Evolutionary conservation across 306 rosid genomes (phyloP), one percentile per base, ranked within the genome.

Genomic region (Leucaena leucocephala): DNA sequence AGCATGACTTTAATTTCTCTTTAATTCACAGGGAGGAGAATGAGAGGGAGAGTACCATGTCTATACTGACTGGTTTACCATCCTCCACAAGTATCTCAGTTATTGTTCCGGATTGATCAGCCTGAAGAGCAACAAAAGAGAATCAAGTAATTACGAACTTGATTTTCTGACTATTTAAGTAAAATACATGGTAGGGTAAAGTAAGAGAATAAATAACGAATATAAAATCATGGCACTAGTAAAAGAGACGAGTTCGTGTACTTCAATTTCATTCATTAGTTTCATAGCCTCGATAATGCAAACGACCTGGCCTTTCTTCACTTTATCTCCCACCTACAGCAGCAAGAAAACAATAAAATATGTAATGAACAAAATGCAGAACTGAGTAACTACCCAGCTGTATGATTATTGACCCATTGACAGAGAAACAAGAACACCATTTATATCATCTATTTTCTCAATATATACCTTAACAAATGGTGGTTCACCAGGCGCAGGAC

Each of bases 211-310:
- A 22, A 66, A 39, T 66, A 4, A 77, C 68, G 38, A 39, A 74
- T n/a, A 50, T 55, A 43, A 10, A 69, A 65, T 21, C 15, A 58
- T 21, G 40, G 55, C 11, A 22, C 36, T 21, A 14, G 0, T 33
- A 46, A 58, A 35, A 68, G 3, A 71, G 8, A 62, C 7, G 15
- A 49, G 49, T 66, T 35, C 7, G 66, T 76, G 58, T 79, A 92
- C 97, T 90, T 94, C 98, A 74, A 94, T 94, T 83, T 94, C 98
- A 80, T 94, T 94, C 98, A 94, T 92, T 86, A 94, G 83, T 77
- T 94, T 94, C 98, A 94, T 94, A 70, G 98, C 98, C 87, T 94
- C 98, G 8, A 94, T 84, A 74, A 94, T 94, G 87, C 98, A 94
- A 39, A 94, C 3, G 38, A 88, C 90, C 83, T 94, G 98, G 43